phyloP scores from a whole-genome alignment of 257 asterid genomes.

The Sherardia arvensis region DNA sequence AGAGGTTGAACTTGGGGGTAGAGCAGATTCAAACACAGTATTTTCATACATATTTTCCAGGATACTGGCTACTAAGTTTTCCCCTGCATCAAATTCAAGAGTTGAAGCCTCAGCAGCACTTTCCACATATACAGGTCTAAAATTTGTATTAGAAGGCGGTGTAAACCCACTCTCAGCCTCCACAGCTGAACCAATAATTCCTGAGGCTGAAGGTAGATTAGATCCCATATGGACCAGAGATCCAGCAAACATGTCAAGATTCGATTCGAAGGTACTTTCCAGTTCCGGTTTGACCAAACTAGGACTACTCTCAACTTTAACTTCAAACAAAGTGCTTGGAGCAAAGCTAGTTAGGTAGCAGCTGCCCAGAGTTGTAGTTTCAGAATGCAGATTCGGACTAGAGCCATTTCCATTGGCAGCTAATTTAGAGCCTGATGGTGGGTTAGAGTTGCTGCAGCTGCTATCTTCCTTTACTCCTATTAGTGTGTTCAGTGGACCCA shows the following conservation, averaged over 20 bases:
- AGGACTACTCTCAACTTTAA: slow-evolving; percentile 5
- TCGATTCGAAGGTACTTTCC: background rate
- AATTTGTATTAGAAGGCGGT: slow-evolving; percentile 25
- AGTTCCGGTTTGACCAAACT: background rate
- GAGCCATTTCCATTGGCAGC: slow-evolving; percentile 16
- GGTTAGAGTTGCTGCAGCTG: slow-evolving; percentile 13
- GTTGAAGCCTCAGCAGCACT: slow-evolving; percentile 24
- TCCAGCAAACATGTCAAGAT: background rate
- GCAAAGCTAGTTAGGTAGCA: slow-evolving; percentile 13
- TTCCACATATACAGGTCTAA: slow-evolving; percentile 19
- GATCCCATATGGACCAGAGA: slow-evolving; percentile 9
- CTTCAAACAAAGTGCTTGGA: slow-evolving; percentile 4
- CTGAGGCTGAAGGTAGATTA: slow-evolving; percentile 25
- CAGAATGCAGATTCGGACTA: background rate
- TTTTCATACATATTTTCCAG: slow-evolving; percentile 19
- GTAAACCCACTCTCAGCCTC: slow-evolving; percentile 13
- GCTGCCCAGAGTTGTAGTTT: slow-evolving; percentile 9
- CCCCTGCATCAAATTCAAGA: slow-evolving; percentile 20
- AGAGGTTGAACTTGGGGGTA: slow-evolving; percentile 36
- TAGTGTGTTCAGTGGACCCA: slow-evolving; percentile 24
- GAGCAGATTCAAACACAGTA: slow-evolving; percentile 25
- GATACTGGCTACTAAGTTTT: slow-evolving; percentile 19
- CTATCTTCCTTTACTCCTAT: slow-evolving; percentile 25
- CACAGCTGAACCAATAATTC: slow-evolving; percentile 20
- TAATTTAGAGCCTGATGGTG: slow-evolving; percentile 17